Evolutionary conservation across 2,329 filamentous ascomycete genomes (phyloP), one percentile per base, ranked within the genome.

Genomic region (Cladorrhinum sp.): DNA sequence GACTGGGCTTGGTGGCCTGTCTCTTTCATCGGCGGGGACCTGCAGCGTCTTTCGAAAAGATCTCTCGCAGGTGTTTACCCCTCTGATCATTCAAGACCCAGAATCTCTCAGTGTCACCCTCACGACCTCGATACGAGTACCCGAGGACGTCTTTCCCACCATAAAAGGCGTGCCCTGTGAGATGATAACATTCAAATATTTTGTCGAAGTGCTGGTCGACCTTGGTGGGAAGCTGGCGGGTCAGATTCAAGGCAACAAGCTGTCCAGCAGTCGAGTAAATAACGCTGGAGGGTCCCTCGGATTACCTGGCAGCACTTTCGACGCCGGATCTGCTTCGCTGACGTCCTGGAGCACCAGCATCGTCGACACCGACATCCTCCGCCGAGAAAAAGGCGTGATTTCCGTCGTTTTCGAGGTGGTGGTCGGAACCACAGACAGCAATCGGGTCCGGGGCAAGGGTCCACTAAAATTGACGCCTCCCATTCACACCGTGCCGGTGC

Each of bases 41-140:
- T 94, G 87, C 72, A 95, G 93, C 73, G 84, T 95, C n/a, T 98
- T 97, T 73, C 89, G 95, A 58, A 98, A 98, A 73, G 95, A 99
- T 73, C 79, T 99, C 2, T 89, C 91, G 3, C 95, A 99, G 73
- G 88, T 90, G 1, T 92, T 96, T 60, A 89, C 90, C 20, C 93
- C 95, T 3, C 80, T 99, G 51, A 91, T 97, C 58, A 88, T 98
- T 58, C 42, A 46, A 20, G 89, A 98, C 70, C 94, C 93, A 0
- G 78, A 75, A 24, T 92, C 88, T 0, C 80, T 97, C 66, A 89
- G 87, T 20, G 87, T 92, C 1, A 88, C 89, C 51, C 86, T 98
- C 48, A 95, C 88, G 16, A 89, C 92, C 3, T 89, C 90, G 2
- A 86, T 99, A 16, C 87, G 91, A 67, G 85, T 98, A 2, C 95